Base-by-base conservation (phyloP, 768 basidiomycete genomes). In the Naganishia randhawae region DNA sequence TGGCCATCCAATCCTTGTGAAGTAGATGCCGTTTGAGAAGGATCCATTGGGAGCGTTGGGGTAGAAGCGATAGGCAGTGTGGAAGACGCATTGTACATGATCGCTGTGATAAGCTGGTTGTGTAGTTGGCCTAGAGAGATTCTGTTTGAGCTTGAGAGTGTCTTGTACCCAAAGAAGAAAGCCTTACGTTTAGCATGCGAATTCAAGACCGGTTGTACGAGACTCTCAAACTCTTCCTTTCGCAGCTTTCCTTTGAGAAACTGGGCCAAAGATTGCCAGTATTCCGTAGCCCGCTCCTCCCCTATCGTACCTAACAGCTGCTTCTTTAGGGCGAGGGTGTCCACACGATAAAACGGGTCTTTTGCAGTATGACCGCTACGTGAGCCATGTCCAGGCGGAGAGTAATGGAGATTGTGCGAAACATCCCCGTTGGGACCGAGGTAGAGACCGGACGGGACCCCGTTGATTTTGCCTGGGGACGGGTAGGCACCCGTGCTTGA, bases 71-170 rank as follows among this genome's bases (percentile, higher is more conserved):
- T 62, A 22, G 65, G 65, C 33, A 50, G 53, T 1, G 64, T 61
- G 22, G 65, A 70, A 17, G 65, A 25, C 37, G 69, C 63, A 39
- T 70, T 70, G 65, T 70, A 65, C 31, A 70, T 57, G 51, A 70
- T 48, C 16, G 65, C 69, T 22, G 51, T 65, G 57, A 70, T 54
- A 33, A 70, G 65, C 25, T 66, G 65, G 31, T 70, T 70, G 37
- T 70, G 69, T n/a, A 70, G 32, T 25, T 45, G 48, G 10, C 65
- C 69, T 70, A 33, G 5, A 16, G 39, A 27, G 29, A 37, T 39
- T 22, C 22, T 31, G 22, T 9, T 31, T 62, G 4, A 50, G 54
- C 51, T 7, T 19, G 7, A 31, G 13, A n/a, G 22, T 16, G 31
- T 45, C 16, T 16, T 14, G 13, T 3, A 16, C 25, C 5, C n/a